Conservation (phyloP, 306 rosid species). For the Psophocarpus tetragonolobus region DNA sequence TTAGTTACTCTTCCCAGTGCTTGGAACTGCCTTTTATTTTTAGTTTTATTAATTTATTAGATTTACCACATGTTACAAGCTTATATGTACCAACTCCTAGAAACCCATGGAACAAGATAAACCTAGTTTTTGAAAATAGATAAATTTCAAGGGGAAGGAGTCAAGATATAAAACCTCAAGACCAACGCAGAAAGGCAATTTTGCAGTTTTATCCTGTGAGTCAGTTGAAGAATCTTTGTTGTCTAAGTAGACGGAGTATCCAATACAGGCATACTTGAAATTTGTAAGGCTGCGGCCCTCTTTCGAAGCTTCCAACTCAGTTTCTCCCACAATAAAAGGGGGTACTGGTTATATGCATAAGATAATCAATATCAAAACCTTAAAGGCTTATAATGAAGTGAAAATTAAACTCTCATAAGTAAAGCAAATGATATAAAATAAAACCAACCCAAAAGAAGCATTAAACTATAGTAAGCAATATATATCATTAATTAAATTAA, state of each 20-base stretch:
- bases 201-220: conserved; percentile 59
- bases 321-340: conserved; percentile 69
- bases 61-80: too few relatives aligned
- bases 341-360: conserved; percentile 59
- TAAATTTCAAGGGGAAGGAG: background rate
- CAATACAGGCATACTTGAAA: conserved; percentile 88
- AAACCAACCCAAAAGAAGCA: background rate
- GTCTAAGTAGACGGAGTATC: conserved; percentile 83
- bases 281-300: conserved; percentile 68
- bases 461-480: background rate
- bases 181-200: conserved; percentile 84
- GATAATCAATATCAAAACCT: conserved; percentile 35
- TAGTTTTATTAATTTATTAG: too few relatives aligned
- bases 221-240: conserved; percentile 60
- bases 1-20: too few relatives aligned
- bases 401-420: background rate
- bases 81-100: background rate
- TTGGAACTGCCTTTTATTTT: too few relatives aligned
- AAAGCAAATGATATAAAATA: background rate
- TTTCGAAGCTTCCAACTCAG: conserved; percentile 78
- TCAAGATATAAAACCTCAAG: conserved; percentile 65
- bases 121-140: background rate
- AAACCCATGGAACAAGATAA: conserved; percentile 2
- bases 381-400: background rate
- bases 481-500: background rate